These are phyloP conservation scores for Chrysoporthe puriensis DNA, from an alignment of 2,329 filamentous ascomycete genomes.

Conservation along the genomic window DNA sequence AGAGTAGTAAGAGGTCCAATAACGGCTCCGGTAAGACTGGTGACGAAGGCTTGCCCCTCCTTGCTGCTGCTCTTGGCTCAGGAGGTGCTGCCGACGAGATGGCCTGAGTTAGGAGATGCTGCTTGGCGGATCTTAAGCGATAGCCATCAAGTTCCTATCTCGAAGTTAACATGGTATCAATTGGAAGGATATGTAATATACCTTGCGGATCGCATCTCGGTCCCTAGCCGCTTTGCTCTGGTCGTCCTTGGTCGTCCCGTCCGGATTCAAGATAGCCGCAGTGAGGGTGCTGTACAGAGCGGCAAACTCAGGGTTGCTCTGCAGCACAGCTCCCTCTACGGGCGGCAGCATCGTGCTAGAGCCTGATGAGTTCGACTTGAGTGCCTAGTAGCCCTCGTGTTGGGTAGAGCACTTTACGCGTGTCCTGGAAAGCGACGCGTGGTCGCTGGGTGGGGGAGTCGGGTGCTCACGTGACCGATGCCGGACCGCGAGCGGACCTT, in stretches of 20 bases:
- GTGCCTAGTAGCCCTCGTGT: not conserved
- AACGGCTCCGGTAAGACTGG: constrained; percentile 48
- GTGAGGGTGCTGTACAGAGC: constrained; percentile 59
- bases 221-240: constrained; percentile 48
- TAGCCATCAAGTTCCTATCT: constrained; percentile 53
- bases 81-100: constrained; percentile 49
- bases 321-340: constrained; percentile 57
- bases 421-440: not conserved
- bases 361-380: not conserved
- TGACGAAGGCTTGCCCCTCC: constrained; percentile 30
- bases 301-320: constrained; percentile 64
- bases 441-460: not conserved
- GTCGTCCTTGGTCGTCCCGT: constrained; percentile 61
- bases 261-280: constrained; percentile 56
- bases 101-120: constrained; percentile 55
- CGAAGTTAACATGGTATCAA: not conserved
- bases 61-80: constrained; percentile 26
- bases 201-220: constrained; percentile 53
- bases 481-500: not conserved
- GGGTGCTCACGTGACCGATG: constrained; percentile 17
- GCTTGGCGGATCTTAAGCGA: constrained; percentile 52
- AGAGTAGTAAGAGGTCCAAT: constrained; percentile 57
- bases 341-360: constrained; percentile 59
- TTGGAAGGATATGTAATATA: constrained; percentile 35
- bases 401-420: not conserved